Percentiles rank a stretch among this genome's conserved stretches.
These are phyloP conservation scores for Aspergillus aculeatus DNA, from an alignment of 2,329 filamentous ascomycete genomes.

Conservation along the genomic window DNA sequence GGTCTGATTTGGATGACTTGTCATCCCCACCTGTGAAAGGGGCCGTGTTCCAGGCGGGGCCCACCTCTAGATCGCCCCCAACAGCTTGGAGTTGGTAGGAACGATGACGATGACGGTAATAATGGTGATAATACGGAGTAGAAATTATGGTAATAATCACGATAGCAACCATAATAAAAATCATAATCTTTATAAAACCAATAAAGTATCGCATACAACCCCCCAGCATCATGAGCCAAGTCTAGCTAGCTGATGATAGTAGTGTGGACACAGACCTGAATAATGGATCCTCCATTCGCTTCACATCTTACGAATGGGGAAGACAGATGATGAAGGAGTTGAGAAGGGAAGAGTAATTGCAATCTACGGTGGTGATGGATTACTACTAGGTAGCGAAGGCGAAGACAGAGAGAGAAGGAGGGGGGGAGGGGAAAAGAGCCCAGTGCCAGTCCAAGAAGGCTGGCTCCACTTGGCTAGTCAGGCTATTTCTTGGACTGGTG, in stretches of 20 bases:
- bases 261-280: neutral
- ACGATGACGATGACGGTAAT: neutral
- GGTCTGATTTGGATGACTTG: slow-evolving; percentile 18
- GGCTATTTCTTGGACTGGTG: slow-evolving; percentile 39
- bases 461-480: slow-evolving; percentile 38
- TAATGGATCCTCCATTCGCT: slow-evolving; percentile 11
- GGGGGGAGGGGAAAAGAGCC: neutral
- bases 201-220: slow-evolving; percentile 8
- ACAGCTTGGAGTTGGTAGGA: slow-evolving; percentile 15
- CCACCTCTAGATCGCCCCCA: slow-evolving; percentile 25
- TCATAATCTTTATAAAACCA: neutral
- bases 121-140: too few species aligned
- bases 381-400: neutral
- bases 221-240: slow-evolving; percentile 7
- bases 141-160: too few species aligned
- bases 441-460: neutral
- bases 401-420: neutral
- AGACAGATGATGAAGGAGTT: neutral
- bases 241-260: neutral
- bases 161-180: too few species aligned
- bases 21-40: slow-evolving; percentile 8
- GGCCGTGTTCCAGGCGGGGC: slow-evolving; percentile 12
- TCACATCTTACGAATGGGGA: neutral
- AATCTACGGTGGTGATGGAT: neutral
- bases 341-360: too few species aligned